Evolutionary conservation across 371 early-diverging fungal species (phyloP).

Genomic region (Saksenaea vasiformis): DNA sequence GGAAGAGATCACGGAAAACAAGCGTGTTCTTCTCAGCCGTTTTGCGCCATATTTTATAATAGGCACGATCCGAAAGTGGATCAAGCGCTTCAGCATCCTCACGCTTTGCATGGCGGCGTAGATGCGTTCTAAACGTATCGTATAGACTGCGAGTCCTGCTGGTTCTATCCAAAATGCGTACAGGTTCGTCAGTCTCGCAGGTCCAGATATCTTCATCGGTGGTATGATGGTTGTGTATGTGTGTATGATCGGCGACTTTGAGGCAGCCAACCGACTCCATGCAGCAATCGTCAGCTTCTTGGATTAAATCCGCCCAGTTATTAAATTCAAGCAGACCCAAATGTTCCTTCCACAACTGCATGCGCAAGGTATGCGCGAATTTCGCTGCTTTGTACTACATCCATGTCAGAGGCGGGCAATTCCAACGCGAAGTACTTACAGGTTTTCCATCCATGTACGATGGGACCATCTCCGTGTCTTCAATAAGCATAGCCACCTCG

Average conservation of each 20-base stretch:
- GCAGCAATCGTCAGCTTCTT: constrained; percentile 10
- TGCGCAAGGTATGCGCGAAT: constrained; percentile 77
- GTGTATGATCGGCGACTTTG: not conserved
- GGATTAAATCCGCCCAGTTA: constrained; percentile 38
- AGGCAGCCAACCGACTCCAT: not conserved
- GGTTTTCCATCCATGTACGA: constrained; percentile 74
- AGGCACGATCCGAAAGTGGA: constrained; percentile 71
- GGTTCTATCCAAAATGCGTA: constrained; percentile 38
- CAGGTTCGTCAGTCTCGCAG: constrained; percentile 38
- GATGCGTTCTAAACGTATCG: constrained; percentile 26
- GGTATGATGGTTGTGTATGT: not conserved
- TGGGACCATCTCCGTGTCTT: constrained; percentile 71
- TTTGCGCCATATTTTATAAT: constrained; percentile 62
- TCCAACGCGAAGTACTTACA: constrained; percentile 24
- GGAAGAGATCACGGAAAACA: constrained; percentile 81
- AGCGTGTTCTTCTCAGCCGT: constrained; percentile 71
- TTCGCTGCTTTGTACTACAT: constrained; percentile 67
- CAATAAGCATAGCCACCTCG: constrained; percentile 86
- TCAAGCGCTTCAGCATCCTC: constrained; percentile 66
- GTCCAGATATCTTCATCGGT: constrained; percentile 28
- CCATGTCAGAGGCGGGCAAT: not conserved
- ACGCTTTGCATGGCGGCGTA: constrained; percentile 14
- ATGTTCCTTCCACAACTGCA: constrained; percentile 86
- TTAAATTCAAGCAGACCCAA: constrained; percentile 65
- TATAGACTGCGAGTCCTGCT: constrained; percentile 41